Percentiles rank a stretch among this genome's conserved stretches.
Conservation (phyloP, 495 filamentous ascomycete genomes). For the Penicillium taxi region DNA sequence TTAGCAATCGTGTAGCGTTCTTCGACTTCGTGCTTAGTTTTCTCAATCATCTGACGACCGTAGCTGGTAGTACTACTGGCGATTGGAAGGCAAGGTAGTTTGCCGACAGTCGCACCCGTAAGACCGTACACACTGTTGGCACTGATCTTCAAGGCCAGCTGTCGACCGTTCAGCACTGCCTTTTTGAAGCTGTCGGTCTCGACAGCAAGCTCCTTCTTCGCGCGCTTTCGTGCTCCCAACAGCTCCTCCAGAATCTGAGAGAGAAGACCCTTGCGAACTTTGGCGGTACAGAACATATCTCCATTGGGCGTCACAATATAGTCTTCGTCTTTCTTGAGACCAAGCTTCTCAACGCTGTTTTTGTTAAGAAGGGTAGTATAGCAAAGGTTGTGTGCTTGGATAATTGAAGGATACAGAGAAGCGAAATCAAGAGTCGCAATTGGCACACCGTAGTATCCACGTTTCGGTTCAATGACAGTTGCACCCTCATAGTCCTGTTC, state of each 20-base stretch:
- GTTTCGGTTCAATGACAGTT: slow-evolving; percentile 91
- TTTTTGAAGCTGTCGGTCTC: slow-evolving; percentile 97
- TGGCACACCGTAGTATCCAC: slow-evolving; percentile 88
- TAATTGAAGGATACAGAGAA: slow-evolving; percentile 96
- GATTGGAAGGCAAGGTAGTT: slow-evolving; percentile 89
- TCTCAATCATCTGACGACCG: slow-evolving; percentile 97
- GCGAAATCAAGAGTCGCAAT: slow-evolving; percentile 98
- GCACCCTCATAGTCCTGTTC: slow-evolving; percentile 93
- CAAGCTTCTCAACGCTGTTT: slow-evolving; percentile 61
- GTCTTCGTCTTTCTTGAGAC: slow-evolving; percentile 75
- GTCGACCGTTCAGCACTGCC: slow-evolving; percentile 93
- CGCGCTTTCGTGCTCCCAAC: slow-evolving; percentile 78
- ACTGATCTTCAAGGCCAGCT: slow-evolving; percentile 92
- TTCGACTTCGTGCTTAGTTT: slow-evolving; percentile 90
- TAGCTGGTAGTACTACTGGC: slow-evolving; percentile 94
- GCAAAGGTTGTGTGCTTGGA: slow-evolving; percentile 97
- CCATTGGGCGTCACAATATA: slow-evolving; percentile 93
- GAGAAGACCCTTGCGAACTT: slow-evolving; percentile 84
- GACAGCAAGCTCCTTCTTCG: slow-evolving; percentile 80
- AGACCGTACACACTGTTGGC: slow-evolving; percentile 98
- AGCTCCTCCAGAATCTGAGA: slow-evolving; percentile 94
- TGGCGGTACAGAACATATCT: slow-evolving; percentile 84
- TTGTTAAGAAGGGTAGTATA: slow-evolving; percentile 93
- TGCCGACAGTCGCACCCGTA: slow-evolving; percentile 91
- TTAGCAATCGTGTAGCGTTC: slow-evolving; percentile 81